Conservation (phyloP, 108 stramenopile species). For the Stephanodiscus triporus region DNA sequence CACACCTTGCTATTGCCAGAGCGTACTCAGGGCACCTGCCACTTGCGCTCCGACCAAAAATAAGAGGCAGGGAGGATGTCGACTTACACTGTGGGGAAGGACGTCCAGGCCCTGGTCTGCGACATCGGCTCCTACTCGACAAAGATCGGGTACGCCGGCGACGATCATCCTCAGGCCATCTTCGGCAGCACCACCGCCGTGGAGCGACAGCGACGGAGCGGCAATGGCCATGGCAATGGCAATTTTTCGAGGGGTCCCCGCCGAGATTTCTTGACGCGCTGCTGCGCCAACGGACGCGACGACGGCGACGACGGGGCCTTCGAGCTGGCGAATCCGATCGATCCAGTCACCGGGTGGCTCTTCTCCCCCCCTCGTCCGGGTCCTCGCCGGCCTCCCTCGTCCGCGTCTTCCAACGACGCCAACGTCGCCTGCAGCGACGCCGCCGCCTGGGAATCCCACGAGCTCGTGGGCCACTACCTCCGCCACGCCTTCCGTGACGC, state of each 20-base stretch:
- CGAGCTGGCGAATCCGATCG: constrained; percentile 73
- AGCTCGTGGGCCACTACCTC: constrained; percentile 38
- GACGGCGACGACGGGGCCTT: constrained; percentile 61
- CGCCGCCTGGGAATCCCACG: constrained; percentile 47
- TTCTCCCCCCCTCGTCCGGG: constrained; percentile 36
- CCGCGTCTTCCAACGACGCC: constrained; percentile 26
- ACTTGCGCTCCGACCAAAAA: too few species aligned
- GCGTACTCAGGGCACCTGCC: too few species aligned
- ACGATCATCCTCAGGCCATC: constrained; percentile 84
- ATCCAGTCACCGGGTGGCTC: constrained; percentile 68
- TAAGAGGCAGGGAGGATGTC: too few species aligned
- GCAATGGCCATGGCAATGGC: constrained; percentile 16
- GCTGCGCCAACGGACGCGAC: constrained; percentile 29
- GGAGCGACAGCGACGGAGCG: constrained; percentile 6
- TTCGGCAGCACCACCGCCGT: constrained; percentile 73
- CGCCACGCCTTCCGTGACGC: constrained; percentile 31
- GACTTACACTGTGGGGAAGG: constrained; percentile 7
- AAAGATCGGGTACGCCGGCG: constrained; percentile 95
- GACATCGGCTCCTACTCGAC: constrained; percentile 90
- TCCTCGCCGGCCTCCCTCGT: constrained; percentile 22
- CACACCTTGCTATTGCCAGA: too few species aligned
- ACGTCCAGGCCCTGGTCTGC: constrained; percentile 68
- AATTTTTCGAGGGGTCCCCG: constrained; percentile 43
- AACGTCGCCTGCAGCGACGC: neutral
- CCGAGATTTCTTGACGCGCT: constrained; percentile 63